Evolutionary conservation across 768 basidiomycete genomes (phyloP).

Genomic region (Neoboletus magnificus): DNA sequence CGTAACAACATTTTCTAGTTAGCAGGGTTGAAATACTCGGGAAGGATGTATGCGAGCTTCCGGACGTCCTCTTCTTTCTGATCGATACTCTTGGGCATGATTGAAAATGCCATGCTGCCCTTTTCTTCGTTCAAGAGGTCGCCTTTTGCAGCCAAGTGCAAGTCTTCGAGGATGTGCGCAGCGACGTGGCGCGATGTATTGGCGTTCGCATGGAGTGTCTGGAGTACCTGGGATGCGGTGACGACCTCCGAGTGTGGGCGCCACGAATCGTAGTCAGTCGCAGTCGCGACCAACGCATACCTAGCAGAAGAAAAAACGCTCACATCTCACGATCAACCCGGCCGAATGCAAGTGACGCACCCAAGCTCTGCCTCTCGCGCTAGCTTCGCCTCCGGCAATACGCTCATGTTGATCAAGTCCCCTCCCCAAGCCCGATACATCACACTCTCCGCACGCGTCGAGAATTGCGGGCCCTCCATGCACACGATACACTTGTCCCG

Average conservation of each 20-base stretch:
- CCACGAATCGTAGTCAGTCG: conserved; percentile 98
- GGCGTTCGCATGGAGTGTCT: conserved; percentile 84
- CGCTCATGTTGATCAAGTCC: conserved; percentile 96
- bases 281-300: conserved; percentile 86
- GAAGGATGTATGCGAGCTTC: conserved; percentile 75
- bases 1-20: conserved; percentile 3
- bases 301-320: conserved; percentile 38
- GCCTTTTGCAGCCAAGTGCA: conserved; percentile 57
- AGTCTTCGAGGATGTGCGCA: conserved; percentile 62
- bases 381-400: conserved; percentile 94
- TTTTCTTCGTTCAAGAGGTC: conserved; percentile 62
- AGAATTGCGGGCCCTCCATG: conserved; percentile 98
- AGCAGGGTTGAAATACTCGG: conserved; percentile 57
- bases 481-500: conserved; percentile 84
- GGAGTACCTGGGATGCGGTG: conserved; percentile 88
- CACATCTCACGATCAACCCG: background rate
- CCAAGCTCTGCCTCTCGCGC: conserved; percentile 93
- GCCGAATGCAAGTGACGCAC: conserved; percentile 35
- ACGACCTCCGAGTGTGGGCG: conserved; percentile 75
- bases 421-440: conserved; percentile 95
- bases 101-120: conserved; percentile 82
- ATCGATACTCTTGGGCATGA: conserved; percentile 66
- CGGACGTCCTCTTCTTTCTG: conserved; percentile 57
- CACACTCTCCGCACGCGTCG: conserved; percentile 91
- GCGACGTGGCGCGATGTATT: conserved; percentile 79